Conservation (phyloP, 192 early-diverging fungal genomes). For the Coemansia sp. region DNA sequence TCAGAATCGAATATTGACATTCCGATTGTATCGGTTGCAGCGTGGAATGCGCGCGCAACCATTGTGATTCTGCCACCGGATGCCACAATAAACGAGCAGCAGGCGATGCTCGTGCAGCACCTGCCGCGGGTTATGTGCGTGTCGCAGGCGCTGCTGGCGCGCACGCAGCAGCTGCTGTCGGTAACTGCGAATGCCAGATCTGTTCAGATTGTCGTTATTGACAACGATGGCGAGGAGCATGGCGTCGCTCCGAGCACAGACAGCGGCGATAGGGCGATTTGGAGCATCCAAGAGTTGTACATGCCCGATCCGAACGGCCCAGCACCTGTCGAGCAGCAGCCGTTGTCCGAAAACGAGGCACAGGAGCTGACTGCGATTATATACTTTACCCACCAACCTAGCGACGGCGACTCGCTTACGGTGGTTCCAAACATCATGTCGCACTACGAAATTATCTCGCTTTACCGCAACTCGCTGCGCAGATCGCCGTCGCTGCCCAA, state of each 20-base stretch:
- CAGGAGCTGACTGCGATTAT: conserved; percentile 20
- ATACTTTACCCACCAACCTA: conserved; percentile 10
- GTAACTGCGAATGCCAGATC: background rate
- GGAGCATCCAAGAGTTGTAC: conserved; percentile 15
- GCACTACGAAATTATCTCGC: conserved; percentile 16
- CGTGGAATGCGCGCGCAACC: conserved; percentile 26
- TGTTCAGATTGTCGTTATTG: conserved; percentile 11
- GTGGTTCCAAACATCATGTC: conserved; percentile 6
- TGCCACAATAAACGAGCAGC: conserved; percentile 3
- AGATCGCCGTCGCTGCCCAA: conserved; percentile 19
- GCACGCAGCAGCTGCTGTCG: conserved; percentile 4
- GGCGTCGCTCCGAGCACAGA: background rate
- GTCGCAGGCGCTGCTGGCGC: conserved; percentile 1
- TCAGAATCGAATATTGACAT: conserved; percentile 23
- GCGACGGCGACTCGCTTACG: background rate
- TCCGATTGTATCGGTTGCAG: conserved; percentile 24
- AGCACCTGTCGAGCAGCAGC: conserved; percentile 1
- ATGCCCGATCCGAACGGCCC: background rate
- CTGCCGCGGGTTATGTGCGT: conserved; percentile 21
- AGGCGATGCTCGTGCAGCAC: conserved; percentile 7
- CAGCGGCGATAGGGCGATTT: background rate
- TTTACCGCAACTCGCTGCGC: conserved; percentile 18
- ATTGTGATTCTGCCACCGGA: conserved; percentile 25
- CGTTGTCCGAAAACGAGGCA: conserved; percentile 11
- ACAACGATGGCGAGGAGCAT: background rate